Evolutionary conservation across 345 rosid genomes (phyloP), one percentile per base, ranked within the genome.

Genomic region (Gossypium turneri): DNA sequence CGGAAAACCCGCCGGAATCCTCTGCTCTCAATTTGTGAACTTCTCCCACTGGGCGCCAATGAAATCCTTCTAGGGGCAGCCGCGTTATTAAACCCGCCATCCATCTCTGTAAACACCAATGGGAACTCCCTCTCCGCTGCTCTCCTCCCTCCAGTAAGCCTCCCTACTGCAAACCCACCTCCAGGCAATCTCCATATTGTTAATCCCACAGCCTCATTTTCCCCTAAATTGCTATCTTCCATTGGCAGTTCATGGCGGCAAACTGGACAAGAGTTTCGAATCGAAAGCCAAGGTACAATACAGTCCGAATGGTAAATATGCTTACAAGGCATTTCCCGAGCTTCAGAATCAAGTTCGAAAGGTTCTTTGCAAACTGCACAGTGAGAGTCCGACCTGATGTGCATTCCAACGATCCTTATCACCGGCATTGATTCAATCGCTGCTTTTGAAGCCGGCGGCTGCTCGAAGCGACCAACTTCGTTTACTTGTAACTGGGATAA

Each of bases 131-230:
- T 74, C 70, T 83, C 88, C 3, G 81, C 79, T 0, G 83, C 84
- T 74, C 87, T 80, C 61, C 81, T 81, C 19, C 87, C 83, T 12
- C 88, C 83, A 16, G 82, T 70, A 68, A 88, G 86, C 83, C 90
- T 79, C 75, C 92, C 90, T 3, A 88, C 89, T 0, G 90, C 90
- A 63, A 81, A 88, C 44, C 88, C 91, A 7, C 91, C 89, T 7
- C 91, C 84, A 0, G 89, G 91, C 24, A 88, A 75, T 79, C 92
- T 83, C 92, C 92, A 88, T 43, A 88, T 86, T 0, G 88, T 88
- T 73, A 88, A 55, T 13, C 89, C 92, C 15, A 84, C 82, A 0
- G 86, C 44, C 22, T 79, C 87, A 0, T 56, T 56, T 19, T 79
- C 83, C 1, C 67, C 74, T 10, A 69, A 57, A 38, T 20, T 69